These are phyloP conservation scores for Pythium biforme DNA, from an alignment of 352 stramenopile genomes.

Conservation along the genomic window DNA sequence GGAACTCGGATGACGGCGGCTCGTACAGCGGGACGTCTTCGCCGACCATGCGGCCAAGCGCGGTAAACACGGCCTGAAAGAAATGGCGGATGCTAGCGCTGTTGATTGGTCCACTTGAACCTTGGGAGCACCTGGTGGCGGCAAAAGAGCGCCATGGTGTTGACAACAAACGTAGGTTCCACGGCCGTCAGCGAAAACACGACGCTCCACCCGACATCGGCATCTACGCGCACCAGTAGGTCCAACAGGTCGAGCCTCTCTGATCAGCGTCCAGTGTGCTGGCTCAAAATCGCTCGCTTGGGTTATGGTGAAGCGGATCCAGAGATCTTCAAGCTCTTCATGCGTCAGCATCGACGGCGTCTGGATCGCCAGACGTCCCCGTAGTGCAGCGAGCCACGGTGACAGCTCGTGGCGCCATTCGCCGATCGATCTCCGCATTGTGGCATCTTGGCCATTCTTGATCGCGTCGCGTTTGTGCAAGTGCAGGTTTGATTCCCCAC, in stretches of 20 bases:
- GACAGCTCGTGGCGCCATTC: background rate
- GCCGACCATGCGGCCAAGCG: slow-evolving; percentile 1
- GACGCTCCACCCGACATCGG: background rate
- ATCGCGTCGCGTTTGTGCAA: too few relatives aligned
- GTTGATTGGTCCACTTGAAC: background rate
- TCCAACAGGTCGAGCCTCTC: slow-evolving; percentile 6
- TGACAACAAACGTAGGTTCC: background rate
- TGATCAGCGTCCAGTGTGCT: background rate
- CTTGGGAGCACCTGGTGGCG: background rate
- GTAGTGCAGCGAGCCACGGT: background rate
- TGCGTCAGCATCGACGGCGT: background rate
- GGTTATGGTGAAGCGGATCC: background rate
- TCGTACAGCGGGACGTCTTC: background rate
- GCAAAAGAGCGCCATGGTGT: background rate
- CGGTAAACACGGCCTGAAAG: background rate
- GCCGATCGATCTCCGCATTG: background rate
- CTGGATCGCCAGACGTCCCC: background rate
- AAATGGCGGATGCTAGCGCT: background rate
- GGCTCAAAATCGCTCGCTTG: background rate
- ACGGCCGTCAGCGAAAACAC: background rate
- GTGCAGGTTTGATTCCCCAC: too few relatives aligned
- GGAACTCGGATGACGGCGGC: background rate
- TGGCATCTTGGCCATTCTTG: too few relatives aligned
- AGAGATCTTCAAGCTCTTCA: background rate
- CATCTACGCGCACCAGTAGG: slow-evolving; percentile 2